Conservation (phyloP, 768 basidiomycete genomes). For the Boletus tylopilopsis region DNA sequence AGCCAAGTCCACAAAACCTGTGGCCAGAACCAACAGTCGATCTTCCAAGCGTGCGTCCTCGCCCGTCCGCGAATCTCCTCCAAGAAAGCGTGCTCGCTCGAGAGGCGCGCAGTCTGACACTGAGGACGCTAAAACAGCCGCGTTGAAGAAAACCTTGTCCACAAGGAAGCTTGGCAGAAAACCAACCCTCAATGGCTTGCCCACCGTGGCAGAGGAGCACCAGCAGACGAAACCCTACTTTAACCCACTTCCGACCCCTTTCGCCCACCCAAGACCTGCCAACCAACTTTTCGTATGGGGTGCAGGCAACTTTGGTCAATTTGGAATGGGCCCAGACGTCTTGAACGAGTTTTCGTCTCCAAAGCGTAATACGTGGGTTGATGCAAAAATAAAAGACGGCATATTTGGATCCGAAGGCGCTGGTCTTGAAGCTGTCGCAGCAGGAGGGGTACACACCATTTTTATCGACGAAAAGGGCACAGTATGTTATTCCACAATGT, state of each 20-base stretch:
- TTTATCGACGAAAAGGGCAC: constrained; percentile 87
- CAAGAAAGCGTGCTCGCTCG: constrained; percentile 45
- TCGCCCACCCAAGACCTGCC: constrained; percentile 56
- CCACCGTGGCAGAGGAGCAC: constrained; percentile 29
- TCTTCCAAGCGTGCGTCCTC: constrained; percentile 51
- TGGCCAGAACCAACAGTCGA: constrained; percentile 20
- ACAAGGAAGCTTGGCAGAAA: constrained; percentile 28
- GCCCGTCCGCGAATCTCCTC: constrained; percentile 40
- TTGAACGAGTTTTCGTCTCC: constrained; percentile 75
- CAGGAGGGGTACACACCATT: constrained; percentile 87
- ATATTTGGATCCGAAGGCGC: constrained; percentile 66
- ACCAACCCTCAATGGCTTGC: constrained; percentile 30
- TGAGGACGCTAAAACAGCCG: constrained; percentile 35
- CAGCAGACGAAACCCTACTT: constrained; percentile 54
- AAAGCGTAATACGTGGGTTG: constrained; percentile 71
- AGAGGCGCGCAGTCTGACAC: constrained; percentile 37
- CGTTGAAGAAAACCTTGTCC: constrained; percentile 26
- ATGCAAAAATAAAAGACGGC: constrained; percentile 68
- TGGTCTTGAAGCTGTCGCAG: constrained; percentile 78
- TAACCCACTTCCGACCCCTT: constrained; percentile 61
- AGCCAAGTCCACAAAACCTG: constrained; percentile 32
- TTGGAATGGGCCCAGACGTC: constrained; percentile 79
- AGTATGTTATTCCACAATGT: constrained; percentile 46
- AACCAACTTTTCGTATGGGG: constrained; percentile 85
- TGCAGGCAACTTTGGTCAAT: constrained; percentile 91